A percentile compares a stretch with the other conserved stretches of the same genome.
phyloP scores from a whole-genome alignment of 495 filamentous ascomycete species.

The Rhizodiscina lignyota region DNA sequence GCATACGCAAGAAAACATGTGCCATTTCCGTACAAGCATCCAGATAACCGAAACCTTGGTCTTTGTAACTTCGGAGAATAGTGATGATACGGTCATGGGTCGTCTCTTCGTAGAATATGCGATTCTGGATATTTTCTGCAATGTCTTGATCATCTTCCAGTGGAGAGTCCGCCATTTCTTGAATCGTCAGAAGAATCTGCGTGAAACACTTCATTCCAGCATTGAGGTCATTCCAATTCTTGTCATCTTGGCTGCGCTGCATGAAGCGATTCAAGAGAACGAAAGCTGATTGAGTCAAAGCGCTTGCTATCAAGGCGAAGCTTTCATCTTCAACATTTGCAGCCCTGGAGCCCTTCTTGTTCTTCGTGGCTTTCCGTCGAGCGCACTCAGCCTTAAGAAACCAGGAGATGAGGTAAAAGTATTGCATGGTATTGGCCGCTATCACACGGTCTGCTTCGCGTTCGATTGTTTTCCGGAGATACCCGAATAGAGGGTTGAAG shows the following conservation, averaged over 20 bases:
- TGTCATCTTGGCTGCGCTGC: slow-evolving; percentile 60
- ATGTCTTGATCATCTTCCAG: slow-evolving; percentile 94
- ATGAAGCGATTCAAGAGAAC: slow-evolving; percentile 71
- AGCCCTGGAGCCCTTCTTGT: slow-evolving; percentile 4
- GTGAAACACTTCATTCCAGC: slow-evolving; percentile 84
- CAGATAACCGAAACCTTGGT: slow-evolving; percentile 85
- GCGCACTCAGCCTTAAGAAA: slow-evolving; percentile 80
- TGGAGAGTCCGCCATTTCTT: slow-evolving; percentile 75
- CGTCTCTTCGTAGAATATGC: slow-evolving; percentile 94
- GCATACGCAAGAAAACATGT: slow-evolving; percentile 79
- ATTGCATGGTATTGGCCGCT: slow-evolving; percentile 57
- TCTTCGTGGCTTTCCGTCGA: slow-evolving; percentile 33
- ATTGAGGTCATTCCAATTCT: slow-evolving; percentile 72
- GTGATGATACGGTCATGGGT: slow-evolving; percentile 75
- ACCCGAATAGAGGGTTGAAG: slow-evolving; percentile 84
- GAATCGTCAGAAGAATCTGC: slow-evolving; percentile 74
- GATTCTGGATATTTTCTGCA: slow-evolving; percentile 89
- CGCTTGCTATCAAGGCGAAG: slow-evolving; percentile 73
- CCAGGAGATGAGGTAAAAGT: slow-evolving; percentile 87
- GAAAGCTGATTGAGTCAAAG: slow-evolving; percentile 85
- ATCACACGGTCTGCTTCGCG: slow-evolving; percentile 75
- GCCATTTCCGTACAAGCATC: slow-evolving; percentile 83
- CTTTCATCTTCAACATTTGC: slow-evolving; percentile 46
- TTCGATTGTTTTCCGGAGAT: slow-evolving; percentile 79
- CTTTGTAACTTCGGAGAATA: slow-evolving; percentile 69